Percentiles rank a stretch among this genome's conserved stretches.
phyloP scores from a whole-genome alignment of 169 alveolate genomes.

The Plasmodium inui region DNA sequence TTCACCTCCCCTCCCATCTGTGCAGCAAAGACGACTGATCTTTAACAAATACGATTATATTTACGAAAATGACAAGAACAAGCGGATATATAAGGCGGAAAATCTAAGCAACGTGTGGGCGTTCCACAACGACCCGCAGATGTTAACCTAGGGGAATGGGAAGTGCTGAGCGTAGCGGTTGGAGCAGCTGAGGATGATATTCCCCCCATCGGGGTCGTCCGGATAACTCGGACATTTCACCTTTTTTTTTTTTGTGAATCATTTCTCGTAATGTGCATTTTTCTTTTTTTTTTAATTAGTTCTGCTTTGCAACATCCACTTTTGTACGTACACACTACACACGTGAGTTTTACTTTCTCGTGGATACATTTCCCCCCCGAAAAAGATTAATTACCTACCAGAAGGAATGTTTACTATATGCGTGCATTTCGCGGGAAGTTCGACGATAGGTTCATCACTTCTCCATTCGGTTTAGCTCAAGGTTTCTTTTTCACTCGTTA shows the following conservation, averaged over 20 bases:
- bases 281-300: background rate
- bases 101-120: slow-evolving; percentile 69
- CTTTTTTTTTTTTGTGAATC: background rate
- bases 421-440: too few species aligned
- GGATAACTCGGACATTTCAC: too few species aligned
- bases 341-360: background rate
- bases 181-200: background rate
- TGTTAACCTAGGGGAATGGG: slow-evolving; percentile 29
- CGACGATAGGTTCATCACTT: background rate
- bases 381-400: background rate
- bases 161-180: background rate
- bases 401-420: background rate
- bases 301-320: background rate
- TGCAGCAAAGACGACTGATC: slow-evolving; percentile 54
- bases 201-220: background rate
- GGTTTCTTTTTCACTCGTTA: background rate
- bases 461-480: background rate
- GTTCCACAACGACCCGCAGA: slow-evolving; percentile 67
- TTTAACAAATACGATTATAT: slow-evolving; percentile 64
- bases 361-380: background rate
- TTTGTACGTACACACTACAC: background rate
- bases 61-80: slow-evolving; percentile 65
- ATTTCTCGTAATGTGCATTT: background rate
- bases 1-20: background rate
- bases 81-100: slow-evolving; percentile 48